Base-by-base conservation (phyloP, 2,329 filamentous ascomycete species). In the Curvularia spicifera region DNA sequence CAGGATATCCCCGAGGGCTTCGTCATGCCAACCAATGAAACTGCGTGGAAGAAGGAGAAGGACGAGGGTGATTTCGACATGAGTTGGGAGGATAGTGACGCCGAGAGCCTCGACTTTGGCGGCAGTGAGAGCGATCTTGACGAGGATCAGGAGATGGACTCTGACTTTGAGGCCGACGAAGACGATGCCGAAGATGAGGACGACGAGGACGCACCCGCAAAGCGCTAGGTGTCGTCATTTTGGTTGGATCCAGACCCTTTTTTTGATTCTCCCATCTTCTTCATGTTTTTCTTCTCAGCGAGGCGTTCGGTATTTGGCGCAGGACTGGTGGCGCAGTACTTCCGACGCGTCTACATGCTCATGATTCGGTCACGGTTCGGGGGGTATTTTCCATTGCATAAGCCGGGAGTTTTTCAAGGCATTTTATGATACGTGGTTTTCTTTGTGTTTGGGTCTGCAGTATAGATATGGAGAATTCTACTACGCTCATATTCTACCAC, bases 1-100 rank as follows among this genome's bases (percentile, higher is more conserved):
- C 80, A 83, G 63, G 91, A 96, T 71, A 92, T 97, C 2, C 94
- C 95, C 0, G 79, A 81, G 0, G 92, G 85, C 0, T 93, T 93
- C 63, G 82, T 86, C 54, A 94, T 98, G 89, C 95, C 95, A 0
- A 92, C 89, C 0, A 85, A 82, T 49, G 80, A 87, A 52, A 83
- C 83, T 77, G 89, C 72, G 78, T 91, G 78, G 67, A 79, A 78
- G 70, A 86, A 87, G 70, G 86, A 87, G 1, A 87, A 89, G 65
- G 67, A 83, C 13, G 85, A 88, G 3, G 87, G 90, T 40, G 91
- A 96, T 67, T 78, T 75, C 50, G 76, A 76, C 28, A 77, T 78
- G 74, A 75, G 69, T 54, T 79, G 77, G 76, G 80, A 80, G 57
- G 80, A 82, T 58, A 76, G 74, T 51, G 78, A 81, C 57, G 73